phyloP scores from a whole-genome alignment of 2,329 filamentous ascomycete species.

The Xylariaceae sp. region DNA sequence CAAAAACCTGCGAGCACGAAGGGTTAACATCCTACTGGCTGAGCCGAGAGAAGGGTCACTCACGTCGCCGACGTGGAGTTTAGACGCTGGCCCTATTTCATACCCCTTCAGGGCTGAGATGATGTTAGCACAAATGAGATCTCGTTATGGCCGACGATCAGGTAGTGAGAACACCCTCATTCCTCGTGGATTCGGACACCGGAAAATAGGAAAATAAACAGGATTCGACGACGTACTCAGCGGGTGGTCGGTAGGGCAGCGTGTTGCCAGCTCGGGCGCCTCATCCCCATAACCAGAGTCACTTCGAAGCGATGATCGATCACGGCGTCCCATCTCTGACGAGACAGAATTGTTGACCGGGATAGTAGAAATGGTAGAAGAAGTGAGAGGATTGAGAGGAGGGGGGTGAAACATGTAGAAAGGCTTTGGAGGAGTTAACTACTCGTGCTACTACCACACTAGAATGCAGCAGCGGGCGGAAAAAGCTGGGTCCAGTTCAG shows the following conservation, averaged over 20 bases:
- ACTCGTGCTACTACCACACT: slow-evolving; percentile 10
- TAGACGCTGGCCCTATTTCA: slow-evolving; percentile 33
- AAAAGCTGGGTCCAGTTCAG: slow-evolving; percentile 13
- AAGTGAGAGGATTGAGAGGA: slow-evolving; percentile 12
- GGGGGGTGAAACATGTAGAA: slow-evolving; percentile 8
- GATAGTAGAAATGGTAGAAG: slow-evolving; percentile 22
- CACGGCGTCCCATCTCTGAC: slow-evolving; percentile 35
- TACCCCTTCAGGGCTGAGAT: slow-evolving; percentile 33
- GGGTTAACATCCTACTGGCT: slow-evolving; percentile 8
- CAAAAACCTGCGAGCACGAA: slow-evolving; percentile 30
- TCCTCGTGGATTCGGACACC: neutral
- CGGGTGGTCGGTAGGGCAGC: slow-evolving; percentile 30
- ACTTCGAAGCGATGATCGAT: slow-evolving; percentile 33
- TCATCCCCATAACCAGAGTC: slow-evolving; percentile 36
- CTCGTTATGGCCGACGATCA: neutral
- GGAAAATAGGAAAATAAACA: neutral
- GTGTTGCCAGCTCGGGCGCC: slow-evolving; percentile 29
- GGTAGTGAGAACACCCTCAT: neutral
- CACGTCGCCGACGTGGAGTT: slow-evolving; percentile 35
- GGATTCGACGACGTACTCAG: slow-evolving; percentile 27
- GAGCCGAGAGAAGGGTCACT: slow-evolving; percentile 16
- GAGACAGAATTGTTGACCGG: slow-evolving; percentile 24
- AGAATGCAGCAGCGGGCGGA: slow-evolving; percentile 8
- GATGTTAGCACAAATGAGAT: slow-evolving; percentile 5
- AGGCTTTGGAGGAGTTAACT: slow-evolving; percentile 7